phyloP scores from a whole-genome alignment of 2,329 filamentous ascomycete species.

The Fusarium camptoceras region DNA sequence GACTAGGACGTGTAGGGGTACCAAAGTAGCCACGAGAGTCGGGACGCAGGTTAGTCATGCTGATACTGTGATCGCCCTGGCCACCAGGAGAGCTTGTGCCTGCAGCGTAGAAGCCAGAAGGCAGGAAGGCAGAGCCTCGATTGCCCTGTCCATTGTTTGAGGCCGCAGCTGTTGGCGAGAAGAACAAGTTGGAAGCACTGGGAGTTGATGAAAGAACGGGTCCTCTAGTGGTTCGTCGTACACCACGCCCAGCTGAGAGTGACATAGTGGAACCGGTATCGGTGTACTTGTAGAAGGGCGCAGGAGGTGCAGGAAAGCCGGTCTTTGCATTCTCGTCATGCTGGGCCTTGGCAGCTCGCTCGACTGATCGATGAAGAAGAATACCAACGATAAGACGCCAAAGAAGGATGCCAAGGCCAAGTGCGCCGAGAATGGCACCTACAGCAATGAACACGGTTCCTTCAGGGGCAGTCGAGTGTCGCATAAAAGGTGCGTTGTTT shows the following conservation, averaged over 20 bases:
- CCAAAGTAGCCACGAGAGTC: constrained; percentile 65
- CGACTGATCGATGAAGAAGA: constrained; percentile 91
- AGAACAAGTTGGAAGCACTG: constrained; percentile 84
- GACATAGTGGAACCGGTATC: constrained; percentile 69
- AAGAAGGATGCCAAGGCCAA: constrained; percentile 82
- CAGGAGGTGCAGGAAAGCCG: constrained; percentile 67
- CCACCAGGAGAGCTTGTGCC: constrained; percentile 64
- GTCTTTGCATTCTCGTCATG: constrained; percentile 77
- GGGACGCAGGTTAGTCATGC: constrained; percentile 70
- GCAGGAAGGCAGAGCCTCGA: constrained; percentile 84
- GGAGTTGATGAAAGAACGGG: constrained; percentile 66
- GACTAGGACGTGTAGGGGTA: constrained; percentile 61
- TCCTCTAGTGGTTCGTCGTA: constrained; percentile 64
- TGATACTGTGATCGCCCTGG: constrained; percentile 66
- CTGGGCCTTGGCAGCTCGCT: constrained; percentile 82
- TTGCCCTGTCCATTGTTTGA: constrained; percentile 71
- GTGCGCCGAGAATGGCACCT: constrained; percentile 85
- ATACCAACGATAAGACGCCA: constrained; percentile 92
- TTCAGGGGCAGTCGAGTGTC: constrained; percentile 84
- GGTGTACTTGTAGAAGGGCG: constrained; percentile 73
- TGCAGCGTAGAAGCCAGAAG: constrained; percentile 90
- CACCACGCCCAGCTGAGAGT: constrained; percentile 61
- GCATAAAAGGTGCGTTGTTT: constrained; percentile 89
- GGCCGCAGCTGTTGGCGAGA: constrained; percentile 86
- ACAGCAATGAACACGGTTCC: constrained; percentile 97